Evolutionary conservation across 1,139 yeast species (phyloP), one percentile per base, ranked within the genome.

Genomic region (Chernovozyma sophiae-reginae): DNA sequence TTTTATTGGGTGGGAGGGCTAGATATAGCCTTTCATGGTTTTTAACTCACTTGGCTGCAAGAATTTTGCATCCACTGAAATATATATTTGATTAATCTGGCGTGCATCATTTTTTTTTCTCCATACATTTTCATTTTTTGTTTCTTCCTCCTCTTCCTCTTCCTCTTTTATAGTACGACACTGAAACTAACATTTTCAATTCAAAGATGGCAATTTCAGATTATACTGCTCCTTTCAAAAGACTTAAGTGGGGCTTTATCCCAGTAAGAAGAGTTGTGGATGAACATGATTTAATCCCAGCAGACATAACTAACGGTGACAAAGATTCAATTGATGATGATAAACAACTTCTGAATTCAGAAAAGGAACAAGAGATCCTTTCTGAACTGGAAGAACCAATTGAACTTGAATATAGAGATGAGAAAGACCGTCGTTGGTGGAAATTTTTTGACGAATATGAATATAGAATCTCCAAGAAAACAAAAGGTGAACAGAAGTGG

Each of bases 371-470:
- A 19, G 30, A 14, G 12, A 8, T 19, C 11, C 25, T 25, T 10
- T 41, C 20, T 4, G 4, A n/a, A 4, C 10, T 12, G 7, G 32
- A n/a, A 5, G 35, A 26, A 19, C 6, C 4, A 6, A 13, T 14
- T 14, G 13, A 25, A 3, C 18, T 41, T 32, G 84, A 79, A 51
- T 77, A 72, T 48, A 62, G 83, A 47, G 84, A 78, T 53, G 87
- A 81, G 51, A 74, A 78, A 11, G 64, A 71, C 43, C 69, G 85
- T 35, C 71, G 69, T 36, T 79, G 86, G 84, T 79, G 73, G 72
- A 75, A 71, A 39, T 79, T 70, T 49, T 80, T 75, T 41, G 79
- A 79, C 49, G 84, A 78, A 50, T 77, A 73, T 24, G 84, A 79
- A 49, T 79, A 78, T 49, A 61, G 85, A 38, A 57, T 67, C 30